Percentiles rank a stretch among this genome's conserved stretches.
phyloP scores from a whole-genome alignment of 441 rosid genomes.

The Gossypium trilobum region DNA sequence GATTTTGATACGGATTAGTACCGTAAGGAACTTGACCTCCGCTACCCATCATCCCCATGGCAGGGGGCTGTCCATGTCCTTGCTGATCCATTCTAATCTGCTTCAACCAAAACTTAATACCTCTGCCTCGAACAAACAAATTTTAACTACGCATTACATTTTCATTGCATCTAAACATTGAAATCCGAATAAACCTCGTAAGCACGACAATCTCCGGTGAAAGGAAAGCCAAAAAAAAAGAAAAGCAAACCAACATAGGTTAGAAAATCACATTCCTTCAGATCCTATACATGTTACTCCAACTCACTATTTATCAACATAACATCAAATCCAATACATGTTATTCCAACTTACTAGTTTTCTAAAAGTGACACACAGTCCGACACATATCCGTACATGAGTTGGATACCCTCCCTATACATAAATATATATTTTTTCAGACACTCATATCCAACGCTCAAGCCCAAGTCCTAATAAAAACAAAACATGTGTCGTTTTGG shows the following conservation, averaged over 20 bases:
- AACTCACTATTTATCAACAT: not conserved
- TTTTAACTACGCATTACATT: not conserved
- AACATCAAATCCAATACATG: not conserved
- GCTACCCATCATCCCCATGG: conserved; percentile 30
- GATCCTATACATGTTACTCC: not conserved
- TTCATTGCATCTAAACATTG: not conserved
- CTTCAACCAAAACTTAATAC: conserved; percentile 14
- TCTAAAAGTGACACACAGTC: not conserved
- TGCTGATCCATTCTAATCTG: conserved; percentile 60
- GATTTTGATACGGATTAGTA: conserved; percentile 55
- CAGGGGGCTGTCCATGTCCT: conserved; percentile 62
- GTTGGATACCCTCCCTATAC: not conserved
- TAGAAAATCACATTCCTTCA: not conserved
- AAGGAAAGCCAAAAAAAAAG: not conserved
- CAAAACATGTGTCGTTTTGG: not conserved
- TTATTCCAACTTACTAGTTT: not conserved
- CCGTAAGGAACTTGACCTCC: conserved; percentile 53
- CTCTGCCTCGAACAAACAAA: conserved; percentile 9
- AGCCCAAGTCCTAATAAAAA: too few relatives aligned
- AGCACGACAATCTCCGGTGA: not conserved
- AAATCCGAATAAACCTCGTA: not conserved
- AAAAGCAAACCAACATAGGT: not conserved
- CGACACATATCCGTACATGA: not conserved
- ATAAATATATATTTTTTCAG: not conserved
- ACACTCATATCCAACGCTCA: not conserved